Percentiles rank a stretch among this genome's conserved stretches.
phyloP scores from a whole-genome alignment of 164 flowering plant species.

The Stephania cephalantha region DNA sequence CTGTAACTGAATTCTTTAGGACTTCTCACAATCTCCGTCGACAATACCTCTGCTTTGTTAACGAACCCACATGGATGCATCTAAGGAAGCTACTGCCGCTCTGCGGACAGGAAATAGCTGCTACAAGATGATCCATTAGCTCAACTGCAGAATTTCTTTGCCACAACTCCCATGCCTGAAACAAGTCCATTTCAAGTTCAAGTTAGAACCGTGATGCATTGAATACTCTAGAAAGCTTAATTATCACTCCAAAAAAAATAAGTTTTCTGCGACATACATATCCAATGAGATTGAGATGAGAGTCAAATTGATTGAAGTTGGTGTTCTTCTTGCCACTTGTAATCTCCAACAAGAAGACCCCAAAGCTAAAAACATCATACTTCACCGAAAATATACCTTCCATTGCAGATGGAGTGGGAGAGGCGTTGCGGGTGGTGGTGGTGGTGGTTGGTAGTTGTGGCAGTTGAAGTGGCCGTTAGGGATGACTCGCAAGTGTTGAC shows the following conservation, averaged over 20 bases:
- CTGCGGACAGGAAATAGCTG: not conserved
- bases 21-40: conserved; percentile 52
- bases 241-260: not conserved
- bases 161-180: conserved; percentile 9
- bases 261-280: not conserved
- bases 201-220: not conserved
- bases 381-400: conserved; percentile 3
- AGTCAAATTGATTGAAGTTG: too few relatives aligned
- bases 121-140: not conserved
- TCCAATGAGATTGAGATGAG: not conserved
- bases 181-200: too few relatives aligned
- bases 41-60: conserved; percentile 32
- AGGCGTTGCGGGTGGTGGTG: too few relatives aligned
- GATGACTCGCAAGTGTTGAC: too few relatives aligned
- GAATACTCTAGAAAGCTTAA: not conserved
- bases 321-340: too few relatives aligned
- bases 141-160: not conserved
- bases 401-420: not conserved
- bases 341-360: not conserved
- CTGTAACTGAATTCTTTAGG: conserved; percentile 75
- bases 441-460: too few relatives aligned
- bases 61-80: not conserved
- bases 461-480: too few relatives aligned
- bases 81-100: too few relatives aligned
- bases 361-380: not conserved